These are phyloP conservation scores for Hyparrhenia diplandra DNA, from an alignment of 176 grass and related monocot genomes.

Conservation along the genomic window DNA sequence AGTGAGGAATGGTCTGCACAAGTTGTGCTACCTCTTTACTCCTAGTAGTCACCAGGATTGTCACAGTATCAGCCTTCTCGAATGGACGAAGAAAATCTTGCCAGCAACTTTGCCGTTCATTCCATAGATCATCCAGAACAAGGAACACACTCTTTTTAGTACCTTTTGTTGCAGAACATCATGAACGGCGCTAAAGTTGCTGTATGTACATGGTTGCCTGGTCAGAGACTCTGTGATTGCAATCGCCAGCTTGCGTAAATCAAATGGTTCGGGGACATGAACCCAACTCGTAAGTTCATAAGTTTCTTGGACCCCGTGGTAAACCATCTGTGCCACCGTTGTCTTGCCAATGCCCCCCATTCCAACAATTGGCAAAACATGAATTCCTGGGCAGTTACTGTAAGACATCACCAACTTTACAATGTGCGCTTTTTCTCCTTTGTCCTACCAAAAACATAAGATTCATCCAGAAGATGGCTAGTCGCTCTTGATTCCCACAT, in stretches of 20 bases:
- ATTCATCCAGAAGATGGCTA: constrained; percentile 35
- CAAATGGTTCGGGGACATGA: constrained; percentile 36
- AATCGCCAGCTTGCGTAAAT: constrained; percentile 22
- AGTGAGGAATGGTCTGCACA: not conserved
- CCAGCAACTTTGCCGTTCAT: constrained; percentile 6
- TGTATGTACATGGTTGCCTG: not conserved
- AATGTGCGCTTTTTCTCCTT: constrained; percentile 25
- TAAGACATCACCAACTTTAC: not conserved
- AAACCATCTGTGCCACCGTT: constrained; percentile 46
- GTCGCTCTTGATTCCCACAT: not conserved
- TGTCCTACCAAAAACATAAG: constrained; percentile 27
- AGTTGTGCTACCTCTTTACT: constrained; percentile 19
- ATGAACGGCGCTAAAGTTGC: constrained; percentile 19
- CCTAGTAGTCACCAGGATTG: constrained; percentile 41
- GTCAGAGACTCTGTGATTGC: constrained; percentile 18
- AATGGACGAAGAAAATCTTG: constrained; percentile 8
- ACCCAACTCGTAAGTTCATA: constrained; percentile 39
- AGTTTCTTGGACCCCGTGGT: constrained; percentile 22
- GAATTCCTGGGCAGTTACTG: not conserved
- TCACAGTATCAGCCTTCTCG: not conserved
- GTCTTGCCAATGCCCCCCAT: constrained; percentile 55
- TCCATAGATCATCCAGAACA: constrained; percentile 52
- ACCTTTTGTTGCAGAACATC: not conserved
- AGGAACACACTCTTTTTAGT: constrained; percentile 18
- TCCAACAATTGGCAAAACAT: constrained; percentile 40